Conservation (phyloP, 352 stramenopile genomes). For the Hyaloperonospora brassicae region DNA sequence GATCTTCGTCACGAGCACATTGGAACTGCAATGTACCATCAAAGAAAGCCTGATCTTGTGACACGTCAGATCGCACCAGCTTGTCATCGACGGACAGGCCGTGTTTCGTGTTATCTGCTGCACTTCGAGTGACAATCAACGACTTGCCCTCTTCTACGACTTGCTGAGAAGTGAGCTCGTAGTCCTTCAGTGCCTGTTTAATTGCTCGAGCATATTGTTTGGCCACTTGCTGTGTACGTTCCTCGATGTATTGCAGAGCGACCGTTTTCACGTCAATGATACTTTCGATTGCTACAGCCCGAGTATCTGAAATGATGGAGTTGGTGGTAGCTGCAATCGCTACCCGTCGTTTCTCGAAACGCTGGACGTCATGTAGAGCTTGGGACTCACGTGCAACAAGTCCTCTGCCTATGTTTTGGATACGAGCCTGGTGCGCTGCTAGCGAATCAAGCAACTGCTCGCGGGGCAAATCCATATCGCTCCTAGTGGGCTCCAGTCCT, state of each 20-base stretch:
- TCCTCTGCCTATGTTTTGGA: constrained; percentile 16
- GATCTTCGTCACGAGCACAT: constrained; percentile 1
- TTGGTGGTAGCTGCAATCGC: constrained; percentile 26
- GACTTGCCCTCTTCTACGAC: constrained; percentile 9
- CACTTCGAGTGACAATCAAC: constrained; percentile 3
- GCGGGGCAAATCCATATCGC: constrained; percentile 10
- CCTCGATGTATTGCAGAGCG: constrained; percentile 33
- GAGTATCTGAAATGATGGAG: constrained; percentile 39
- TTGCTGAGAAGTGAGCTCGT: constrained; percentile 20
- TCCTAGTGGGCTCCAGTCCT: constrained; percentile 7
- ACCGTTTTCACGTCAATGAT: constrained; percentile 31
- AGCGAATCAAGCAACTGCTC: constrained; percentile 13
- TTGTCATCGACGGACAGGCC: constrained; percentile 1
- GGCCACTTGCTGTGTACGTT: constrained; percentile 28
- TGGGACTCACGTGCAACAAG: constrained; percentile 34
- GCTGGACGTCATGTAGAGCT: constrained; percentile 36
- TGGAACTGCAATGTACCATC: not conserved
- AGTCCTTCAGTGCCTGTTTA: constrained; percentile 30
- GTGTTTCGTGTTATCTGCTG: not conserved
- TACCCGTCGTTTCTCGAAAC: constrained; percentile 37
- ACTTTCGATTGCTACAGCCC: constrained; percentile 27
- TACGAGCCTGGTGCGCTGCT: constrained; percentile 6
- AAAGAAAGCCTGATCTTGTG: constrained; percentile 1
- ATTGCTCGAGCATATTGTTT: constrained; percentile 28
- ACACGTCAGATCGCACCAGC: not conserved